These are phyloP conservation scores for Fusarium torulosum DNA, from an alignment of 2,329 filamentous ascomycete genomes.

Conservation along the genomic window DNA sequence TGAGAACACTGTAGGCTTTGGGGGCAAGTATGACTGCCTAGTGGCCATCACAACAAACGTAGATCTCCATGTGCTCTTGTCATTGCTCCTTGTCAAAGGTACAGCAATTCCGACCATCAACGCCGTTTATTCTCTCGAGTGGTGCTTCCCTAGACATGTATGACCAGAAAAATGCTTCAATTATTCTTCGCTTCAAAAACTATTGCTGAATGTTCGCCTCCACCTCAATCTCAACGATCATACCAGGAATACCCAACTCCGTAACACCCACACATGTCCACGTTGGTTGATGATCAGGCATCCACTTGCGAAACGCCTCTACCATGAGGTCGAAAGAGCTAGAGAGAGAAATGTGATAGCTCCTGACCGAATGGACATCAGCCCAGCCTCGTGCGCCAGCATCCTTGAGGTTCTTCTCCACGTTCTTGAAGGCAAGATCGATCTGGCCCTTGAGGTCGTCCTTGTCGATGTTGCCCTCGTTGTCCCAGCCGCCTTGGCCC, in stretches of 20 bases:
- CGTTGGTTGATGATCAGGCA: conserved; percentile 65
- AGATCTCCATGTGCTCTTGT: too few relatives aligned
- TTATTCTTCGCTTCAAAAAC: background rate
- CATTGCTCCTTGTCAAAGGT: too few relatives aligned
- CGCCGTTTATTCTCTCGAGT: too few relatives aligned
- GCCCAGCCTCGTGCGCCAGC: conserved; percentile 68
- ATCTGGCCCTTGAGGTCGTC: conserved; percentile 60
- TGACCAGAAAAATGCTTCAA: too few relatives aligned
- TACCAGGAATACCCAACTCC: conserved; percentile 60
- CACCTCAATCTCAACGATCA: conserved; percentile 72
- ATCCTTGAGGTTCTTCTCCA: conserved; percentile 63
- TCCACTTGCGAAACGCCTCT: conserved; percentile 62
- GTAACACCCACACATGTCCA: conserved; percentile 67
- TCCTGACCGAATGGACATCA: conserved; percentile 65
- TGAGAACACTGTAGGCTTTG: too few relatives aligned
- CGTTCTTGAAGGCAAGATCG: conserved; percentile 67
- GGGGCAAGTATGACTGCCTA: too few relatives aligned
- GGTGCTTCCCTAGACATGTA: too few relatives aligned
- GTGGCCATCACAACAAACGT: too few relatives aligned
- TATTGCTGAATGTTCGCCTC: conserved; percentile 51
- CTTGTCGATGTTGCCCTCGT: conserved; percentile 39
- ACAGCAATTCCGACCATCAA: too few relatives aligned
- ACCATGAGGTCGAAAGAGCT: conserved; percentile 58
- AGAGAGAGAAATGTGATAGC: conserved; percentile 59
- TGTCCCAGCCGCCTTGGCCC: conserved; percentile 44